Conservation (phyloP, 805 yeast genomes). For the Wickerhamiella shivajii region DNA sequence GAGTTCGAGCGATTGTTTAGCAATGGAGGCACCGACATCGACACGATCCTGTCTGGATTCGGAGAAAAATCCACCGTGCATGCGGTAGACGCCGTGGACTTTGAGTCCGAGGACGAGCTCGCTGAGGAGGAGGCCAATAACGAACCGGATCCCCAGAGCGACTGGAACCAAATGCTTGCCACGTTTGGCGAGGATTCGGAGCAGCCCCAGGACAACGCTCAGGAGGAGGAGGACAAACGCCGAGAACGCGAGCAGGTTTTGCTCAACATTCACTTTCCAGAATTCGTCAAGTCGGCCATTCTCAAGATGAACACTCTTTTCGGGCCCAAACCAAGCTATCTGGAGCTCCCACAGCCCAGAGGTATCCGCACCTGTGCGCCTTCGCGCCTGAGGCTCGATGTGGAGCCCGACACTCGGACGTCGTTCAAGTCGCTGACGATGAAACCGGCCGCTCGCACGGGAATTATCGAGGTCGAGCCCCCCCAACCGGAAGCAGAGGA, state of each 20-base stretch:
- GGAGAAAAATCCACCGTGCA: slow-evolving; percentile 48
- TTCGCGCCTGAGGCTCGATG: slow-evolving; percentile 42
- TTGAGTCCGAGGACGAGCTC: slow-evolving; percentile 84
- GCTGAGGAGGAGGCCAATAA: slow-evolving; percentile 66
- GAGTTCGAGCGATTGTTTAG: slow-evolving; percentile 23
- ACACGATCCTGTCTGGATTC: too few relatives aligned
- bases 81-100: slow-evolving; percentile 86
- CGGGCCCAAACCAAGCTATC: slow-evolving; percentile 44
- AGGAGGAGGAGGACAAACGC: slow-evolving; percentile 12
- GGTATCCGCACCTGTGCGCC: slow-evolving; percentile 30
- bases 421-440: slow-evolving; percentile 29
- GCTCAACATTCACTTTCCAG: slow-evolving; percentile 39
- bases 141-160: slow-evolving; percentile 16
- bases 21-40: slow-evolving; percentile 16
- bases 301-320: slow-evolving; percentile 54
- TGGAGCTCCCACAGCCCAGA: slow-evolving; percentile 38
- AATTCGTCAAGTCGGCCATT: slow-evolving; percentile 39
- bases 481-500: background rate
- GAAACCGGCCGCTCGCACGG: background rate
- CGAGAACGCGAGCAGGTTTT: slow-evolving; percentile 14
- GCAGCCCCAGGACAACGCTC: slow-evolving; percentile 17
- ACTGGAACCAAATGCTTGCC: slow-evolving; percentile 7
- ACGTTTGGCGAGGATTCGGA: slow-evolving; percentile 8
- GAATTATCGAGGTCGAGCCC: background rate
- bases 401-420: slow-evolving; percentile 45